phyloP scores from a whole-genome alignment of 192 early-diverging fungal species.

The Coemansia sp. region DNA sequence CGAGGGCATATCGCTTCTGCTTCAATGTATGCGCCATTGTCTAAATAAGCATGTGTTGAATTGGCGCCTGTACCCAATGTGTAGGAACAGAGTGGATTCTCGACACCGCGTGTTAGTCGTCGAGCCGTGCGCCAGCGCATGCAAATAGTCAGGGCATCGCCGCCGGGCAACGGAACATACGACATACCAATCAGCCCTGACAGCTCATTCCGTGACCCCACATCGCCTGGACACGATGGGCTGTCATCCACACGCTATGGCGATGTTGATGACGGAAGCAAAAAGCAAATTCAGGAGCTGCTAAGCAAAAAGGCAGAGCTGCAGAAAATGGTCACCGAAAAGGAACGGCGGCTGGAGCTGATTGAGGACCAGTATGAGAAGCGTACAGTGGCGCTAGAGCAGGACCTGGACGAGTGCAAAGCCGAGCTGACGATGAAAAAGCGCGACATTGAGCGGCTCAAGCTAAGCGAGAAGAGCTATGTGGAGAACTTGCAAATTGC shows the following conservation, averaged over 20 bases:
- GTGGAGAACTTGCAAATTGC: slow-evolving; percentile 25
- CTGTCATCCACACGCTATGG: slow-evolving; percentile 29
- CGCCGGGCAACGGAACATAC: slow-evolving; percentile 9
- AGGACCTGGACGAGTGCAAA: slow-evolving; percentile 39
- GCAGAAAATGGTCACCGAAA: slow-evolving; percentile 24
- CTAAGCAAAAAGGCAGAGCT: slow-evolving; percentile 32
- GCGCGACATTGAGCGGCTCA: slow-evolving; percentile 51
- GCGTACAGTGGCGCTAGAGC: slow-evolving; percentile 20
- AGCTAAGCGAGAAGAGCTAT: slow-evolving; percentile 16
- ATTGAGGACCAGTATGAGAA: slow-evolving; percentile 37
- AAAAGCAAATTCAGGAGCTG: slow-evolving; percentile 22
- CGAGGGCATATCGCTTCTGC: neutral
- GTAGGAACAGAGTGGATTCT: slow-evolving; percentile 40
- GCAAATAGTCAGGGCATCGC: slow-evolving; percentile 5
- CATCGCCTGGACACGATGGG: slow-evolving; percentile 12
- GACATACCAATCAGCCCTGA: slow-evolving; percentile 32
- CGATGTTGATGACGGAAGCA: slow-evolving; percentile 12
- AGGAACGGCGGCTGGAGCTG: slow-evolving; percentile 33
- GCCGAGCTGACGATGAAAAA: slow-evolving; percentile 46
- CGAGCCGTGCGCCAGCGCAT: slow-evolving; percentile 24
- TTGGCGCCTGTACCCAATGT: neutral
- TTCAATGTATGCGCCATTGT: slow-evolving; percentile 1
- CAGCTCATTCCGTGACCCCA: slow-evolving; percentile 24
- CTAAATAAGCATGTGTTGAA: neutral
- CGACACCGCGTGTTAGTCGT: slow-evolving; percentile 44